These are phyloP conservation scores for Sporothrix variecibatus DNA, from an alignment of 2,329 filamentous ascomycete genomes.

Conservation along the genomic window DNA sequence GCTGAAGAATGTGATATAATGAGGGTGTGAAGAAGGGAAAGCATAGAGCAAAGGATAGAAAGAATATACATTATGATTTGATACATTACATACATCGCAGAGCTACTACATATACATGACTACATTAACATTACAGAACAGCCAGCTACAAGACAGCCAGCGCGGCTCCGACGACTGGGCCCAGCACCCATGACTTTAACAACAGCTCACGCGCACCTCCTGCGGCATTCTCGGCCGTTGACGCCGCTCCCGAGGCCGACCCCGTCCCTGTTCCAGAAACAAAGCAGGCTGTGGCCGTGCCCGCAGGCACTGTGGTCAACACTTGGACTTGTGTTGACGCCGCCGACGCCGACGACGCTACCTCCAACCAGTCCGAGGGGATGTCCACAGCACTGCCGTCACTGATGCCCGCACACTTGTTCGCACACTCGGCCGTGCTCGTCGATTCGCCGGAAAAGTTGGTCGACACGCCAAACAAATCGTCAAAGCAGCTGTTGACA, in stretches of 20 bases:
- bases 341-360: conserved; percentile 10
- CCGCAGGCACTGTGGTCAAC: conserved; percentile 17
- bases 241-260: neutral
- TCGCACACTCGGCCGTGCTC: conserved; percentile 6
- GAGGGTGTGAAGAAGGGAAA: neutral
- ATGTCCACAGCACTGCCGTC: neutral
- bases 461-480: neutral
- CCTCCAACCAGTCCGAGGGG: conserved; percentile 21
- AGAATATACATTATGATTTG: conserved; percentile 1
- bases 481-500: conserved; percentile 19
- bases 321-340: neutral
- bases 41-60: neutral
- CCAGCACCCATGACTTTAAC: neutral
- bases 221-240: neutral
- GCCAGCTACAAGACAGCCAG: neutral
- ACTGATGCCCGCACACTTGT: conserved; percentile 13
- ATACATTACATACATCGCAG: neutral
- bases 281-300: conserved; percentile 13
- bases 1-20: conserved; percentile 52
- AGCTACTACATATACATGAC: neutral
- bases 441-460: neutral
- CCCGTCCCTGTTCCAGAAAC: neutral
- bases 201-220: neutral
- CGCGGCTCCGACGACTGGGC: neutral
- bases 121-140: neutral